Percentiles rank a stretch among this genome's conserved stretches.
These are phyloP conservation scores for Atalantia buxifolia DNA, from an alignment of 345 rosid genomes.

Conservation along the genomic window DNA sequence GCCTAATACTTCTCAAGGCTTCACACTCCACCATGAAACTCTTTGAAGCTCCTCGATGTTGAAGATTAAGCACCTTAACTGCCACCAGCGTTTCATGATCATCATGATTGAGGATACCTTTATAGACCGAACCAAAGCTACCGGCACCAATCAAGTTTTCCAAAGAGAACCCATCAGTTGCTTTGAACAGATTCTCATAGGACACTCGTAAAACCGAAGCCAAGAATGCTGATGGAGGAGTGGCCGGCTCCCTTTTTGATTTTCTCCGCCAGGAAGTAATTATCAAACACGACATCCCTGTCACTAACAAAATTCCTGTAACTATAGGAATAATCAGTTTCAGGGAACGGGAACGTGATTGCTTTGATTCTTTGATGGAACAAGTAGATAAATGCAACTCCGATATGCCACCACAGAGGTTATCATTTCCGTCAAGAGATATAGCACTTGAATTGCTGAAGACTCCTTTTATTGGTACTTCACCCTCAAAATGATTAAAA, in stretches of 20 bases:
- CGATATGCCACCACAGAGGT: constrained; percentile 36
- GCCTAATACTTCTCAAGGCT: constrained; percentile 21
- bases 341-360: not conserved
- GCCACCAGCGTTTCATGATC: too few relatives aligned
- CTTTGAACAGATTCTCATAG: constrained; percentile 10
- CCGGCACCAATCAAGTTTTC: constrained; percentile 25
- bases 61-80: too few relatives aligned
- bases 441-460: constrained; percentile 31
- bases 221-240: not conserved
- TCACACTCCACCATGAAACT: constrained; percentile 29
- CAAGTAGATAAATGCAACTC: constrained; percentile 16
- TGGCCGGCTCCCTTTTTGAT: not conserved
- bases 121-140: too few relatives aligned
- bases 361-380: not conserved
- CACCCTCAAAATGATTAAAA: too few relatives aligned
- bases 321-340: not conserved
- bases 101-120: too few relatives aligned
- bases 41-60: too few relatives aligned
- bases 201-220: constrained; percentile 10
- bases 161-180: constrained; percentile 25
- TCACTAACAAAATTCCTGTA: not conserved
- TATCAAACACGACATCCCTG: not conserved
- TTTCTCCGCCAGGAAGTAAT: not conserved
- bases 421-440: constrained; percentile 25
- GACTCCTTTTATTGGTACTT: constrained; percentile 31